These are phyloP conservation scores for Podospora didyma DNA, from an alignment of 495 filamentous ascomycete genomes.

Conservation along the genomic window DNA sequence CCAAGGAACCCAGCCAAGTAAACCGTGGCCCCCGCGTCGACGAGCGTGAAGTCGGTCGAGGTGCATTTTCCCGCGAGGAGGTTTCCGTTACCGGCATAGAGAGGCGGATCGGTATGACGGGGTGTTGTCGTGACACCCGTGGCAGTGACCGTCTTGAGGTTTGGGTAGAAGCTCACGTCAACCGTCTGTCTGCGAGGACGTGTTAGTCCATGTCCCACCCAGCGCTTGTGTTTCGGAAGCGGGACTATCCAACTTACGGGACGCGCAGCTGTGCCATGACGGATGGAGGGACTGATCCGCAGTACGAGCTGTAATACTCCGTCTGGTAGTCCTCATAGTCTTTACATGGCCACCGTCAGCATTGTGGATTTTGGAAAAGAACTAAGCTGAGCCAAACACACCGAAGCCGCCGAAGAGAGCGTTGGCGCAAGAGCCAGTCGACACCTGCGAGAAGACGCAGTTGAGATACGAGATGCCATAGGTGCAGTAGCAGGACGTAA, in stretches of 20 bases:
- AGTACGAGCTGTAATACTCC: conserved; percentile 3
- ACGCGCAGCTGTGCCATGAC: conserved; percentile 12
- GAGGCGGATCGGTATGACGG: conserved; percentile 6
- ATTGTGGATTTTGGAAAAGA: background rate
- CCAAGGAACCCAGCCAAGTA: conserved; percentile 25
- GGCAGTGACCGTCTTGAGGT: conserved; percentile 15
- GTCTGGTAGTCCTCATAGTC: conserved; percentile 13
- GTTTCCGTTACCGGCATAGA: conserved; percentile 15
- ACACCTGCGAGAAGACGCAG: conserved; percentile 12
- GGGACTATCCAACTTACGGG: conserved; percentile 5
- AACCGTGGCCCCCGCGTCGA: conserved; percentile 20
- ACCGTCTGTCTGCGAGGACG: conserved; percentile 10
- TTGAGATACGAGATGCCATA: conserved; percentile 18
- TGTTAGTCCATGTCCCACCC: background rate
- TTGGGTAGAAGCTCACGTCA: conserved; percentile 14
- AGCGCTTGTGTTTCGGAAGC: background rate
- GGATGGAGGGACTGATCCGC: conserved; percentile 11
- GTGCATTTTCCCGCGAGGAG: conserved; percentile 22
- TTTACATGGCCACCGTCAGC: background rate
- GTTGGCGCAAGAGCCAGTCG: conserved; percentile 10
- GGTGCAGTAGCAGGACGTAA: conserved; percentile 15
- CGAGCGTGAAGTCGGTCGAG: conserved; percentile 22
- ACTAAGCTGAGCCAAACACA: background rate
- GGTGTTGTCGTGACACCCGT: conserved; percentile 1
- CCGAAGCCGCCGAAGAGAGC: background rate